Base-by-base conservation (phyloP, 2,329 filamentous ascomycete species). In the Hypoxylon sp. region DNA sequence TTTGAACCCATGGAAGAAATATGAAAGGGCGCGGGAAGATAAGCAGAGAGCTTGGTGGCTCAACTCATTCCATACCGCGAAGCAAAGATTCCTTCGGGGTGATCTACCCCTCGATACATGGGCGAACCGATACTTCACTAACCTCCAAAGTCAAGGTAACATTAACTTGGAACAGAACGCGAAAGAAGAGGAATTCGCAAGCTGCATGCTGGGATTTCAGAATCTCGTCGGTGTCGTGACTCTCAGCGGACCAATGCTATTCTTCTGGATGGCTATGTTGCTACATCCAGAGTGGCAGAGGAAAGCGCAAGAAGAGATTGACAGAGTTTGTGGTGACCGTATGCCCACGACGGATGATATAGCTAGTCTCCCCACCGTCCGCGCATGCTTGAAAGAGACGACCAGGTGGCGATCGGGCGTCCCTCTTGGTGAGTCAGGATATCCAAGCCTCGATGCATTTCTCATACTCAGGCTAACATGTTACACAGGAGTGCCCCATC, bases 381-480 rank as follows among this genome's bases (percentile, higher is more conserved):
- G 80, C 11, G 81, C 81, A 1, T 79, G 79, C 30, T 67, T 84
- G 17, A 82, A 84, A 66, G 82, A 85, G 67, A 80, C 78, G 9
- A 64, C 82, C n/a, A 71, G 81, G 32, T 84, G 81, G 81, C 71
- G 79, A 41, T 81, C 80, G 3, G 75, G 79, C 25, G 78, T 83
- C 3, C 79, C 80, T 7, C 69, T 80, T 3, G 76, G 76, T 75
- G 58, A 65, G n/a, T n/a, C n/a, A n/a, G n/a, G 52, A 29, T 15
- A 5, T 21, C 1, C 2, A 23, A 9, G 11, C 3, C 15, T 11
- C 21, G 6, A n/a, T n/a, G n/a, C n/a, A n/a, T n/a, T n/a, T n/a
- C n/a, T n/a, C n/a, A n/a, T n/a, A n/a, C n/a, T n/a, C n/a, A n/a
- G n/a, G n/a, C n/a, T n/a, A n/a, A n/a, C 6, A 54, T 31, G 34